These are phyloP conservation scores for Peniophora sp. DNA, from an alignment of 1,284 basidiomycete species.

Conservation along the genomic window DNA sequence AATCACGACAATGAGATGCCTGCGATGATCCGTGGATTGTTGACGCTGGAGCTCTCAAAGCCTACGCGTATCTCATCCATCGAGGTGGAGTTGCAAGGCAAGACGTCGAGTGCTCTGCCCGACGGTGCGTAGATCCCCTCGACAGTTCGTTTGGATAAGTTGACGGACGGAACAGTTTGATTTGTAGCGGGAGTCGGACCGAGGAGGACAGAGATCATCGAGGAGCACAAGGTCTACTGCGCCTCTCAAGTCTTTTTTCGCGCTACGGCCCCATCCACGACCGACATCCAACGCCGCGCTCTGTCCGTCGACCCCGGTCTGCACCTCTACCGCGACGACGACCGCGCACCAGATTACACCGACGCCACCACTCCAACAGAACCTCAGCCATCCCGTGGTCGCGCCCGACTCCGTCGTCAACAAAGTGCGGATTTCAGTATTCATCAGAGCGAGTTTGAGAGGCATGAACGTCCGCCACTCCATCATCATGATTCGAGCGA, in stretches of 20 bases:
- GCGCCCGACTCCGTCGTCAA: conserved; percentile 17
- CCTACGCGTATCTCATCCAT: conserved; percentile 86
- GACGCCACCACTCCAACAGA: conserved; percentile 2
- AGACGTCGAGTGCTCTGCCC: conserved; percentile 62
- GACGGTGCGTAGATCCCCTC: conserved; percentile 55
- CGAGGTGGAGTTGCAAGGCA: conserved; percentile 72
- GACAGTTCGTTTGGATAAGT: background rate
- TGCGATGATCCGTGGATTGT: conserved; percentile 81
- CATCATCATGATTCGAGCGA: background rate
- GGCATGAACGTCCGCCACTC: conserved; percentile 16
- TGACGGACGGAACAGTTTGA: conserved; percentile 5
- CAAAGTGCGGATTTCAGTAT: conserved; percentile 26
- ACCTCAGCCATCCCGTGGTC: conserved; percentile 12
- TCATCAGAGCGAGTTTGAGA: conserved; percentile 20
- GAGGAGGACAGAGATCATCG: conserved; percentile 71
- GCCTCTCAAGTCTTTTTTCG: conserved; percentile 72
- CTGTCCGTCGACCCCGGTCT: conserved; percentile 78
- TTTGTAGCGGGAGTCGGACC: conserved; percentile 62
- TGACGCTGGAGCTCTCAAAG: conserved; percentile 76
- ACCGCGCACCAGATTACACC: conserved; percentile 7
- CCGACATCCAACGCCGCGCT: conserved; percentile 36
- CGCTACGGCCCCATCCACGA: conserved; percentile 28
- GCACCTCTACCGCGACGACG: conserved; percentile 21
- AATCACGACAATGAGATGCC: conserved; percentile 44
- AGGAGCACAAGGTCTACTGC: conserved; percentile 74